A percentile compares a stretch with the other conserved stretches of the same genome.
Evolutionary conservation across 306 rosid genomes (phyloP).

Genomic region (Cucumis hystrix): DNA sequence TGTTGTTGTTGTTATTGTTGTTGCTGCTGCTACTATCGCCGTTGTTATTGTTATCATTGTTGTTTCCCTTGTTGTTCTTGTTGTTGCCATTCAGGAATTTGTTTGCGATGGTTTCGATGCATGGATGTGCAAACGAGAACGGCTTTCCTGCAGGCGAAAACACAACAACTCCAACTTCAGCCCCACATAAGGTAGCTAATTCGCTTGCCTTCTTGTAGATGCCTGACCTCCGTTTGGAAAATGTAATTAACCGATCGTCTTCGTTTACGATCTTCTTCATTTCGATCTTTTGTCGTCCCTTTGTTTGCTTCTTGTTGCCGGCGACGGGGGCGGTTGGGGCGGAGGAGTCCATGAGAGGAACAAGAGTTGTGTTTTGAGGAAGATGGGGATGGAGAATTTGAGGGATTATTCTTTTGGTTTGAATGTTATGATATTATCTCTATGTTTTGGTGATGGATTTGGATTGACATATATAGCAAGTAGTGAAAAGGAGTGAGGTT

Average conservation of each 20-base stretch:
- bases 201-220: slow-evolving; percentile 24
- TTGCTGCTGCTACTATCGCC: too few species aligned
- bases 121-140: slow-evolving; percentile 19
- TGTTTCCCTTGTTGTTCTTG: too few species aligned
- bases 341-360: background rate
- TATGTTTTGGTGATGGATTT: background rate
- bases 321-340: background rate
- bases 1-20: too few species aligned
- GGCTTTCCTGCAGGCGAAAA: slow-evolving; percentile 30
- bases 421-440: too few species aligned
- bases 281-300: slow-evolving; percentile 25
- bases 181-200: slow-evolving; percentile 18
- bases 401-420: background rate
- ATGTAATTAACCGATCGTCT: slow-evolving; percentile 19
- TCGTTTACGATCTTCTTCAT: slow-evolving; percentile 23
- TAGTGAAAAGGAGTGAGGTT: background rate
- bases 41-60: too few species aligned
- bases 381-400: background rate
- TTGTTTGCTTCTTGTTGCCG: slow-evolving; percentile 11
- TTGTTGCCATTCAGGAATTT: background rate
- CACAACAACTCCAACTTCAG: slow-evolving; percentile 16
- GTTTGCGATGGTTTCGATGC: slow-evolving; percentile 9
- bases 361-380: background rate
- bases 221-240: slow-evolving; percentile 19
- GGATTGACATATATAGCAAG: background rate